phyloP scores from a whole-genome alignment of 1,139 yeast species.

The Blastobotrys indianensis region DNA sequence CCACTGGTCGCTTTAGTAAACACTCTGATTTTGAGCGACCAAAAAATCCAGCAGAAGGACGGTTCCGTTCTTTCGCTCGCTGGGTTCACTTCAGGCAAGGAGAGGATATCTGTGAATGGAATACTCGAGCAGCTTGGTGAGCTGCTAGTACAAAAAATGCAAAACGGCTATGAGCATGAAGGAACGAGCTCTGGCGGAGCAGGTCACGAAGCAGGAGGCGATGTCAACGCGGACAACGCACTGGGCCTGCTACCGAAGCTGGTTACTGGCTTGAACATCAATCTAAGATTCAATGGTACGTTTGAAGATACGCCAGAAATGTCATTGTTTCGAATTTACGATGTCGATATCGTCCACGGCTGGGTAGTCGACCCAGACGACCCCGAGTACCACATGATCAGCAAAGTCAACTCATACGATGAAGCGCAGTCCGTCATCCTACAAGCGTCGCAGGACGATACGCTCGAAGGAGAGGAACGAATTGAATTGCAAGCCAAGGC shows the following conservation, averaged over 20 bases:
- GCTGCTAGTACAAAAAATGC: constrained; percentile 36
- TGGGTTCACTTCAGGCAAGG: constrained; percentile 21
- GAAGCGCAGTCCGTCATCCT: constrained; percentile 39
- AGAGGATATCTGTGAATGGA: constrained; percentile 24
- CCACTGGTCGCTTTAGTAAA: constrained; percentile 80
- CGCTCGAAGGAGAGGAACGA: constrained; percentile 11
- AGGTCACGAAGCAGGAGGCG: not conserved
- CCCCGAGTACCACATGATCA: constrained; percentile 30
- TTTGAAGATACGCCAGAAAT: constrained; percentile 46
- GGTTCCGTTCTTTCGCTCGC: constrained; percentile 13
- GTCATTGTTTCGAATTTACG: constrained; percentile 42
- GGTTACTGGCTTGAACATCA: constrained; percentile 67
- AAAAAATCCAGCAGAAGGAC: constrained; percentile 12
- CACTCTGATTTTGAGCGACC: constrained; percentile 41
- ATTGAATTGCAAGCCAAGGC: constrained; percentile 17
- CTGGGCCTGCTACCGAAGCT: constrained; percentile 55
- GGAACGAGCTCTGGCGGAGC: constrained; percentile 3
- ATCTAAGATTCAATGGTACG: constrained; percentile 64
- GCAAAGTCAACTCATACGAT: constrained; percentile 40
- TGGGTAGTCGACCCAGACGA: constrained; percentile 42
- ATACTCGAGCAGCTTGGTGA: constrained; percentile 32
- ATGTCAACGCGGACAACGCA: constrained; percentile 31
- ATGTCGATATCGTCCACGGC: constrained; percentile 46
- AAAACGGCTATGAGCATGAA: constrained; percentile 14
- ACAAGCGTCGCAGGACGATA: constrained; percentile 14